Evolutionary conservation across 495 filamentous ascomycete species (phyloP), one percentile per base, ranked within the genome.

Genomic region (Penicillium malachiteum): DNA sequence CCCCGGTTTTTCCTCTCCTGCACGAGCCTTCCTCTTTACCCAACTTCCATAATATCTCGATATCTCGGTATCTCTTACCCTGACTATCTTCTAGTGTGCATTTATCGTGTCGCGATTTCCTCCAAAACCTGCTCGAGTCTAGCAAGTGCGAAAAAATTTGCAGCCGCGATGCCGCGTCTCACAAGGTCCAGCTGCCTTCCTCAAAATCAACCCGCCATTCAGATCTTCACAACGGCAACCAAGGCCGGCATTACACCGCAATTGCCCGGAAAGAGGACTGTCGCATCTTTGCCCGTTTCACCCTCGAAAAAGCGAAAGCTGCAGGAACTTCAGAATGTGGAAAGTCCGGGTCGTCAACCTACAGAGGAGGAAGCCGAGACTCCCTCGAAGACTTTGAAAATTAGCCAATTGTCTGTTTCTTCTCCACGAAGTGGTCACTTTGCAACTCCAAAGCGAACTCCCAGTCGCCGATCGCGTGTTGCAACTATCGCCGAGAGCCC

Each of bases 241-340:
- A 78, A 78, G 52, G 68, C 73, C 3, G 73, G 75, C 10, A 49
- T 71, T 31, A 40, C 56, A 6, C 50, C 67, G 13, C 57, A 50
- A 26, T 41, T 65, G 18, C 60, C 65, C 7, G 41, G 48, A 9
- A 71, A 70, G 49, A 66, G 65, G 41, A 48, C 54, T 3, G 39
- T 50, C 2, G n/a, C n/a, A n/a, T 55, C 66, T 5, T 63, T 72
- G 0, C 62, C 72, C 12, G 60, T 66, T 50, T 74, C 76, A 13
- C 76, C 76, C 52, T 78, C 75, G 54, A 78, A 78, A 61, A 78
- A 78, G 52, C 64, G 76, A 46, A 78, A 77, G 58, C 53, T 78
- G 39, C 66, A 73, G 49, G 74, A 78, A 56, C 55, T 77, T 40
- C 68, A 73, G 54, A 75, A 74, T 33, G 60, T 71, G 33, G 63